These are phyloP conservation scores for Fraxinus baroniana DNA, from an alignment of 305 asterid genomes.

Conservation along the genomic window DNA sequence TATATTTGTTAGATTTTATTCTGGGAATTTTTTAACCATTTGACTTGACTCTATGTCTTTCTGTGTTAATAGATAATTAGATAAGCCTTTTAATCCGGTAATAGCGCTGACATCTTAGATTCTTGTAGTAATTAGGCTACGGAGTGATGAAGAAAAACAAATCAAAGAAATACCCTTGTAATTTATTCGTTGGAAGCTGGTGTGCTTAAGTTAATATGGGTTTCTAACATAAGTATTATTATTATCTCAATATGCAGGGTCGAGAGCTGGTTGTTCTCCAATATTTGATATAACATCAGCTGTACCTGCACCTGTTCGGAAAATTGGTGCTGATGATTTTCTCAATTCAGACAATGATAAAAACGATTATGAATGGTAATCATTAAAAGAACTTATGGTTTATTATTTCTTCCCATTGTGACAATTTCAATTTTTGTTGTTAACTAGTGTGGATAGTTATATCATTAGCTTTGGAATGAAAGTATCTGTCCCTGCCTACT, in stretches of 20 bases:
- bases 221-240: neutral
- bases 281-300: conserved; percentile 55
- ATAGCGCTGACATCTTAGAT: conserved; percentile 11
- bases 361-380: conserved; percentile 95
- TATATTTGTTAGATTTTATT: conserved; percentile 37
- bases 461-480: neutral
- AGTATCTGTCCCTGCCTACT: neutral
- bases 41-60: conserved; percentile 22
- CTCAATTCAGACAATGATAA: conserved; percentile 93
- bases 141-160: neutral
- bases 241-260: conserved; percentile 50
- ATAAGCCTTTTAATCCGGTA: conserved; percentile 7
- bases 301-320: conserved; percentile 49
- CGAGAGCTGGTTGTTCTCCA: conserved; percentile 57
- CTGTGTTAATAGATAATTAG: conserved; percentile 25
- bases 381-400: conserved; percentile 7
- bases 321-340: conserved; percentile 81
- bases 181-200: neutral
- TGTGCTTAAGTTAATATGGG: neutral
- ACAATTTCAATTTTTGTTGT: neutral
- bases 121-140: conserved; percentile 7
- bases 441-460: neutral
- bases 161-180: conserved; percentile 4
- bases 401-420: neutral
- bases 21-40: conserved; percentile 16